Evolutionary conservation across 768 basidiomycete species (phyloP), one percentile per base, ranked within the genome.

Genomic region (Lyophyllum shimeji): DNA sequence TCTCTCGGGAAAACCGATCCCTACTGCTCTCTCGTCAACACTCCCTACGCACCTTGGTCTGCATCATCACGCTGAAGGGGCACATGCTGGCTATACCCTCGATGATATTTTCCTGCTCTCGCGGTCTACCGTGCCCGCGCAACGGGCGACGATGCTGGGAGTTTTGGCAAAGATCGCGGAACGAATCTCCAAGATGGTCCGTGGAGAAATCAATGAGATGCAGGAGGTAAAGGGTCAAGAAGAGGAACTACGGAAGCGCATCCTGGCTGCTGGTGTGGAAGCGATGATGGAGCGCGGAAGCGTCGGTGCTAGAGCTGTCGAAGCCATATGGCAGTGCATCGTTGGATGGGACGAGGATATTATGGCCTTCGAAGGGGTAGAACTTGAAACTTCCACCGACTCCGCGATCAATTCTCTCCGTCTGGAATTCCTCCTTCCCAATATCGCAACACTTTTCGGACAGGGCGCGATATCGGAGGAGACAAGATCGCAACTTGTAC

Each of bases 31-130:
- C 2, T 81, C 83, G 2, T 68, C 76, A 0, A 76, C 75, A 1
- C 76, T 96, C 2, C 94, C 93, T 1, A 87, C 90, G 0, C 87
- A 94, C 71, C 79, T 93, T 6, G 95, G 95, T 3, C 76, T 96
- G 2, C 94, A 98, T 69, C 95, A 97, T 66, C 95, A 96, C 65
- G 87, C 93, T 0, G 86, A 91, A 53, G 82, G 87, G 1, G 71
- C 76, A 29, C 83, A 80, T 54, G 95, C 95, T 0, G 95, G 94
- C 0, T 97, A 97, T 70, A 95, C 92, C 0, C 74, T 96, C 1
- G 86, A 92, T 43, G 95, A 96, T 57, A 77, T 96, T 3, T 86
- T 95, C 44, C 72, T 90, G 39, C 78, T 95, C 8, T 83, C 86
- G 3, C 76, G 91, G 37, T 94, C 92, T 0, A 93, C 86, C 2